phyloP scores from a whole-genome alignment of 306 rosid genomes.

The Corylus americana region DNA sequence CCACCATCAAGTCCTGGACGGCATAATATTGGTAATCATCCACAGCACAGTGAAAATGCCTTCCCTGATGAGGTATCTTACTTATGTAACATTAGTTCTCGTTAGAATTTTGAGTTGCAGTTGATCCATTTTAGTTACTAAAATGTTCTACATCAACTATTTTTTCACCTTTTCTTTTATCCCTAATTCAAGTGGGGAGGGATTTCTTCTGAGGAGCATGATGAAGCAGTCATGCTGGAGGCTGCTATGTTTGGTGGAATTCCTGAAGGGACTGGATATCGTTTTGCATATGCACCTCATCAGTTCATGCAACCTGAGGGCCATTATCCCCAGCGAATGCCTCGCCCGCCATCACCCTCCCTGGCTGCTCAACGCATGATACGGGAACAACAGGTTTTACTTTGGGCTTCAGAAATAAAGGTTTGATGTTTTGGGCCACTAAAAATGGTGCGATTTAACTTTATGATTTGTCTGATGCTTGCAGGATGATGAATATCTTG shows the following conservation, averaged over 20 bases:
- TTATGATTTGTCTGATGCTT: slow-evolving; percentile 26
- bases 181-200: slow-evolving; percentile 85
- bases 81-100: slow-evolving; percentile 1
- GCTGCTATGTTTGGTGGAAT: slow-evolving; percentile 97
- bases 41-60: slow-evolving; percentile 44
- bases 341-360: slow-evolving; percentile 89
- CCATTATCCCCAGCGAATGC: slow-evolving; percentile 38
- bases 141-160: slow-evolving; percentile 16
- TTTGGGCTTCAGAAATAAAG: slow-evolving; percentile 12
- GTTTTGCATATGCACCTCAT: slow-evolving; percentile 63
- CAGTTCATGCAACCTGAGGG: slow-evolving; percentile 54
- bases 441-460: slow-evolving; percentile 18
- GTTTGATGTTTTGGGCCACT: slow-evolving; percentile 9
- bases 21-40: slow-evolving; percentile 31
- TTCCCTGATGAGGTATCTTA: slow-evolving; percentile 71
- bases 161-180: slow-evolving; percentile 21
- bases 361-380: slow-evolving; percentile 81
- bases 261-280: slow-evolving; percentile 75
- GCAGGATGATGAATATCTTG: slow-evolving; percentile 96
- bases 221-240: slow-evolving; percentile 97
- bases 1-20: slow-evolving; percentile 52
- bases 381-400: slow-evolving; percentile 89
- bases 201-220: slow-evolving; percentile 85
- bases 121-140: slow-evolving; percentile 9
- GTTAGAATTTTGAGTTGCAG: slow-evolving; percentile 13